phyloP scores from a whole-genome alignment of 768 basidiomycete species.

The Neoboletus magnificus region DNA sequence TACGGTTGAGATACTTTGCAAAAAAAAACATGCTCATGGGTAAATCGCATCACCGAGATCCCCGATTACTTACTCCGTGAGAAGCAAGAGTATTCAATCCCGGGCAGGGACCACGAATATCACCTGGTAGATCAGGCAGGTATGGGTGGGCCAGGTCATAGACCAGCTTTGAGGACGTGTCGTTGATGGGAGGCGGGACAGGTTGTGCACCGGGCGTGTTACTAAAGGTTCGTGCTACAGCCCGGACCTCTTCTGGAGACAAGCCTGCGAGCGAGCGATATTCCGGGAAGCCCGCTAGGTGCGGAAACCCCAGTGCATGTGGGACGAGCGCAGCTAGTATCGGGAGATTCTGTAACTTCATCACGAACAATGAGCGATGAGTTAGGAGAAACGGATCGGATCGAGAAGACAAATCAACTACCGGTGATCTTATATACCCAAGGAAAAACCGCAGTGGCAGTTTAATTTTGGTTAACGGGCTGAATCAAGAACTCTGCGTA shows the following conservation, averaged over 20 bases:
- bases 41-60: background rate
- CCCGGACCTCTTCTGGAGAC: slow-evolving; percentile 11
- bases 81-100: slow-evolving; percentile 25
- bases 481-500: background rate
- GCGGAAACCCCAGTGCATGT: slow-evolving; percentile 9
- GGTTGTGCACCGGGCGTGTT: slow-evolving; percentile 24
- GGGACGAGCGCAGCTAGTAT: slow-evolving; percentile 5
- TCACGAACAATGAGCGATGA: background rate
- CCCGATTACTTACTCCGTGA: slow-evolving; percentile 20
- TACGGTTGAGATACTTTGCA: slow-evolving; percentile 19
- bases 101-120: slow-evolving; percentile 25
- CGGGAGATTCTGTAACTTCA: slow-evolving; percentile 8
- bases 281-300: slow-evolving; percentile 15
- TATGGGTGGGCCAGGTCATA: slow-evolving; percentile 17
- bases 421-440: background rate
- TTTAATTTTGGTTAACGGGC: background rate
- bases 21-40: background rate
- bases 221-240: slow-evolving; percentile 9
- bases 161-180: slow-evolving; percentile 24
- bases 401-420: background rate
- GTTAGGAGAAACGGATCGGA: background rate
- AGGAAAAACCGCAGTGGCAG: background rate
- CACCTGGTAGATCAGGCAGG: slow-evolving; percentile 11
- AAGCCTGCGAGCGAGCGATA: slow-evolving; percentile 21
- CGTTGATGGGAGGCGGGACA: slow-evolving; percentile 19